Percentiles rank a stretch among this genome's conserved stretches.
These are phyloP conservation scores for Cutaneotrichosporon dermatis DNA, from an alignment of 1,284 basidiomycete genomes.

Conservation along the genomic window DNA sequence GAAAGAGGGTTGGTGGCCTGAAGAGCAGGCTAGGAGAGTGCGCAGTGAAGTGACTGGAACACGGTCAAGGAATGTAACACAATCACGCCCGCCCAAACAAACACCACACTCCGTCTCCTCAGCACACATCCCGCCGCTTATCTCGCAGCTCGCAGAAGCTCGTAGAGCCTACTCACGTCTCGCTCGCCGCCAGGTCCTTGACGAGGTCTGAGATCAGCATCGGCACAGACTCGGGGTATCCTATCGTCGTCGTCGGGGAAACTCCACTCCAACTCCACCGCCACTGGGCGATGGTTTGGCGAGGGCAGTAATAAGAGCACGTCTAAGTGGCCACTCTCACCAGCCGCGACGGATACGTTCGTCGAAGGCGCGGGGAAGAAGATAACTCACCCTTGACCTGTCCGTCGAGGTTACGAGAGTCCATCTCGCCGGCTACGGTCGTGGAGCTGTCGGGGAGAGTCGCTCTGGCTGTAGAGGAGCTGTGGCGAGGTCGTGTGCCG, in stretches of 20 bases:
- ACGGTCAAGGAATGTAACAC: not conserved
- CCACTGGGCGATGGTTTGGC: too few species aligned
- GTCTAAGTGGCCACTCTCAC: too few species aligned
- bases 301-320: too few species aligned
- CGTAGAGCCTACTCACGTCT: constrained; percentile 27
- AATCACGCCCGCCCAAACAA: not conserved
- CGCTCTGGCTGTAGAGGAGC: too few species aligned
- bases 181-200: constrained; percentile 28
- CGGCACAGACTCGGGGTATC: not conserved
- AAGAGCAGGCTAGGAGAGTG: too few species aligned
- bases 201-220: constrained; percentile 21
- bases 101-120: too few species aligned
- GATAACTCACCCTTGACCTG: constrained; percentile 4
- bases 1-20: not conserved
- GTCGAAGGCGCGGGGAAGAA: too few species aligned
- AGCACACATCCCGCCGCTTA: not conserved
- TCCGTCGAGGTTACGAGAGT: constrained; percentile 1
- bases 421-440: not conserved
- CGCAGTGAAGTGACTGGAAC: not conserved
- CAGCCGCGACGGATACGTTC: too few species aligned
- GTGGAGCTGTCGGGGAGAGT: too few species aligned
- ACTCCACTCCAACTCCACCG: too few species aligned
- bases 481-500: too few species aligned
- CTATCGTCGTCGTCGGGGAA: not conserved
- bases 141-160: too few species aligned